Percentiles rank a stretch among this genome's conserved stretches.
Evolutionary conservation across 192 early-diverging fungal species (phyloP).

Genomic region (Coemansia reversa): DNA sequence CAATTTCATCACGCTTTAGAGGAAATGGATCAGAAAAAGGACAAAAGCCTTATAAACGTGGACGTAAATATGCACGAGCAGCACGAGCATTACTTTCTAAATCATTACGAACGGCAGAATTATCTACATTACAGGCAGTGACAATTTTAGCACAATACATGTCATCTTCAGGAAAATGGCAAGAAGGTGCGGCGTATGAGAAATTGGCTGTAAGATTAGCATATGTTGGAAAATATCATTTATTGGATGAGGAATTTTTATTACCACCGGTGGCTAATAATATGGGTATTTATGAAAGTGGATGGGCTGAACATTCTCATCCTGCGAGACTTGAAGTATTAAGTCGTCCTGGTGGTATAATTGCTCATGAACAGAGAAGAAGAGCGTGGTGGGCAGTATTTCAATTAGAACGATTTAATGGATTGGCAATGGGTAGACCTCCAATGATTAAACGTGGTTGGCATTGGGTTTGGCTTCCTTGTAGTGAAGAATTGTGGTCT

Average conservation of each 20-base stretch:
- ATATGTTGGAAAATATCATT: conserved; percentile 50
- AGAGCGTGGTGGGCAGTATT: conserved; percentile 54
- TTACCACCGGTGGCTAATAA: conserved; percentile 46
- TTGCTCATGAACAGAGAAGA: conserved; percentile 47
- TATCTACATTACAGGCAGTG: conserved; percentile 45
- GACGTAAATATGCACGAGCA: conserved; percentile 28
- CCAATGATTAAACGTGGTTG: conserved; percentile 54
- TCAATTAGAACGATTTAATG: conserved; percentile 51
- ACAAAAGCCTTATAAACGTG: conserved; percentile 24
- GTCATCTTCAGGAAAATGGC: conserved; percentile 50
- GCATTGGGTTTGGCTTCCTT: conserved; percentile 56
- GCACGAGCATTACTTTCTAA: conserved; percentile 29
- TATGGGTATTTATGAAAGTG: conserved; percentile 43
- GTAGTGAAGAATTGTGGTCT: conserved; percentile 46
- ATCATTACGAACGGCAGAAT: conserved; percentile 9
- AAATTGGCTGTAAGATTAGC: conserved; percentile 48
- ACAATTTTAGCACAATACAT: conserved; percentile 38
- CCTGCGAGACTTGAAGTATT: conserved; percentile 42
- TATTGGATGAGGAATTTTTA: conserved; percentile 53
- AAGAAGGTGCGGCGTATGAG: conserved; percentile 48
- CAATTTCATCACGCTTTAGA: conserved; percentile 31
- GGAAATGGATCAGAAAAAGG: not conserved
- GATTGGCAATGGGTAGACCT: conserved; percentile 51
- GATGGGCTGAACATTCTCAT: conserved; percentile 50
- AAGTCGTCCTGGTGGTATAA: conserved; percentile 38